Evolutionary conservation across 345 rosid species (phyloP), one percentile per base, ranked within the genome.

Genomic region (Populus deltoides): DNA sequence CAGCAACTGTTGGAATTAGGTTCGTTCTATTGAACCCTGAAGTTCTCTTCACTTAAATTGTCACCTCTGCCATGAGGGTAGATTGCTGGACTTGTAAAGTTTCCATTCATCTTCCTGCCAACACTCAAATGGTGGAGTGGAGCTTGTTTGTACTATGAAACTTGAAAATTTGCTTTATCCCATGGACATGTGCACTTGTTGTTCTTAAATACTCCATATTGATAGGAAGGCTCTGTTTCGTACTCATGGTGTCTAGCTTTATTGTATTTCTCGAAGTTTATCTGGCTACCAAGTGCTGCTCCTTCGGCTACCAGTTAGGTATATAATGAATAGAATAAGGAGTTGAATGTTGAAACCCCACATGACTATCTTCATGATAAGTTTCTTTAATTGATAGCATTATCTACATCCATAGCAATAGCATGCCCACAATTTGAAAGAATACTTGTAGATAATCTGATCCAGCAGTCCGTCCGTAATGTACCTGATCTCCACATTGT

Each of bases 11-110:
- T 75, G 77, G 43, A 62, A 35, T 57, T 70, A 38, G 66, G 79
- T 22, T 45, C 77, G 39, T 35, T 76, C 63, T 24, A 71, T 73
- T 83, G 57, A 71, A 75, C 61, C 39, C 25, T 27, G 35, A 63
- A 59, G 69, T 80, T 74, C 71, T 66, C 62, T 72, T 33, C 55
- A 69, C 76, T 75, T 78, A 68, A 77, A 66, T 62, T 59, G 70
- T 47, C 72, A 62, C 35, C 43, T 77, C 33, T 68, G 43, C 75
- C 73, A 25, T 39, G 63, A 78, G 22, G 75, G 38, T 72, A 67
- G 77, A 73, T 73, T 47, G 41, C 66, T 24, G 41, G 75, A 33
- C 49, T 75, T 71, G 39, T 49, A 63, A 68, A 45, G 69, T 72
- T 68, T 67, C 57, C 81, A 43, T 2, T 73, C 70, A 13, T 63